Base-by-base conservation (phyloP, 805 yeast genomes). In the Lipomyces orientalis region DNA sequence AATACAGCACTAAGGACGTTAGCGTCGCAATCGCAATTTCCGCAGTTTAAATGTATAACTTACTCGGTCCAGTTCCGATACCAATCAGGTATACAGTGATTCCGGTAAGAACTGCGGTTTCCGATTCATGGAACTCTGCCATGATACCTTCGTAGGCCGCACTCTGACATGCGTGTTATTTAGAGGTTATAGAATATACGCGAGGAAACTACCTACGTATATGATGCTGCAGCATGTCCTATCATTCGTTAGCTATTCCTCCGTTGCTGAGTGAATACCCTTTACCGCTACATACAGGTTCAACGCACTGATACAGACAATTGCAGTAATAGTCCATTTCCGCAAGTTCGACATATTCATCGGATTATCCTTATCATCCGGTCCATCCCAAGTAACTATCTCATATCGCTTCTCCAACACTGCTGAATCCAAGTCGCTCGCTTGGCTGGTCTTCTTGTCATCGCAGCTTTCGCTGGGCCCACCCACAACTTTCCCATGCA, bases 1-100 rank as follows among this genome's bases (percentile, higher is more conserved):
- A 90, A 49, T 87, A 75, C 64, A 90, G 76, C 56, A 88, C 52
- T 88, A 74, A 76, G 93, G 88, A 35, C 90, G 76, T 4, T 97
- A 97, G 35, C 94, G 97, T 25, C 29, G 29, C 29, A 25, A 25
- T 25, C 29, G 29, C 29, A n/a, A n/a, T n/a, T n/a, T n/a, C 29
- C 29, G 29, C 91, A 9, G 29, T n/a, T 49, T 2, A 14, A 49
- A 49, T 6, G 2, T 49, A n/a, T 22, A 16, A 9, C 54, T 19
- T n/a, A 49, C 54, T 49, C 2, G 54, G 54, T 9, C 54, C 54
- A 19, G 22, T 16, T 49, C 54, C 54, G 9, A 49, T 19, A 9
- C 54, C 54, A 49, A 49, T 49, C 54, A 49, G 22, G 54, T 49
- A 49, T 3, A 49, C 54, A 2, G 54, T 49, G 54, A 49, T 49